Evolutionary conservation across 768 basidiomycete genomes (phyloP).

Genomic region (Lactarius hengduanensis): DNA sequence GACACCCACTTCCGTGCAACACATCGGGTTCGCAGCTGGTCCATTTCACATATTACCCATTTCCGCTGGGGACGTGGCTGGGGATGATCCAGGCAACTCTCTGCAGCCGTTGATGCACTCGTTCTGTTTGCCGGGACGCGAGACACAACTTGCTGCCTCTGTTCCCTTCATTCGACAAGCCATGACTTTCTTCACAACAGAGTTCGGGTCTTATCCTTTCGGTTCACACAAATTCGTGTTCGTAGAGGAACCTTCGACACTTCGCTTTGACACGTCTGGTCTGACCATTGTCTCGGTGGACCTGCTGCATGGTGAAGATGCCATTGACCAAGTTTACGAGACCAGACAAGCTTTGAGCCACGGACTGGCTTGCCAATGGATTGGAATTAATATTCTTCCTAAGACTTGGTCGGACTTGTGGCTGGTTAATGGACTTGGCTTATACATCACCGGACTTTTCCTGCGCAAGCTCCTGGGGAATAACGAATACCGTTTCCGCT

Average conservation of each 20-base stretch:
- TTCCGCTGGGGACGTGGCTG: conserved; percentile 55
- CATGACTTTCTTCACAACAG: conserved; percentile 88
- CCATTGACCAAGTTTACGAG: conserved; percentile 92
- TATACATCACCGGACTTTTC: conserved; percentile 89
- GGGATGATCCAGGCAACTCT: conserved; percentile 59
- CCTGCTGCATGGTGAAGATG: conserved; percentile 80
- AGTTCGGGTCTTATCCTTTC: conserved; percentile 96
- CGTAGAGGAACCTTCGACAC: conserved; percentile 81
- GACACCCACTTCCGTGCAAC: conserved; percentile 89
- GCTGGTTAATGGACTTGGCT: conserved; percentile 92
- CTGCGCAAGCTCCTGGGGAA: conserved; percentile 85
- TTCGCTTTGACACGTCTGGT: conserved; percentile 83
- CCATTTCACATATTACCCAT: conserved; percentile 83
- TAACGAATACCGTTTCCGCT: conserved; percentile 93
- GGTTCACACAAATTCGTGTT: conserved; percentile 93
- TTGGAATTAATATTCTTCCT: conserved; percentile 93
- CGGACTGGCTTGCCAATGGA: conserved; percentile 93
- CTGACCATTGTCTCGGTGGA: conserved; percentile 78
- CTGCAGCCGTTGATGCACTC: conserved; percentile 80
- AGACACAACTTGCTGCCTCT: conserved; percentile 65
- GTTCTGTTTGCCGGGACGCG: conserved; percentile 90
- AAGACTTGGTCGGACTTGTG: conserved; percentile 93
- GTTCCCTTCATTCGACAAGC: conserved; percentile 79
- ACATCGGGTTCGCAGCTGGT: conserved; percentile 93
- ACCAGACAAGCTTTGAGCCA: conserved; percentile 84